phyloP scores from a whole-genome alignment of 106 monocot genomes.

The Allium sativum region DNA sequence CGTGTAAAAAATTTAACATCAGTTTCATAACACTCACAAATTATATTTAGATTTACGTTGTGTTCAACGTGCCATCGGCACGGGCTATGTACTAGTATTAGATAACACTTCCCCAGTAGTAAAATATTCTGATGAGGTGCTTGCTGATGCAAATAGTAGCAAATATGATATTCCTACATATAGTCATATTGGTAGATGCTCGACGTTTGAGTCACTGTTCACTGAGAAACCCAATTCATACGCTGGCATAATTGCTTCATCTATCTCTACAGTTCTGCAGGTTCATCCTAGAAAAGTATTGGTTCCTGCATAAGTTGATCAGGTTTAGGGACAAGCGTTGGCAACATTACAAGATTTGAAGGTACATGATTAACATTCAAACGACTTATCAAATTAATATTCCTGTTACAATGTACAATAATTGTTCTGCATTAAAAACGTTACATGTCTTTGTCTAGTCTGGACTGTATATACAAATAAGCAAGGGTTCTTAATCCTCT shows the following conservation, averaged over 20 bases:
- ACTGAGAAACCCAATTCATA: conserved; percentile 30
- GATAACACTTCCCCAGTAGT: conserved; percentile 1
- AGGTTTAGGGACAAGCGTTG: conserved; percentile 70
- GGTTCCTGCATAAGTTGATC: conserved; percentile 84
- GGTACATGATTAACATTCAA: conserved; percentile 25
- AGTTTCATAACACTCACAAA: too few species aligned
- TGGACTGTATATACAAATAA: too few species aligned
- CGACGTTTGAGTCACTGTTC: conserved; percentile 21
- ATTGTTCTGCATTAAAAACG: not conserved
- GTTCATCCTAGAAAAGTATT: conserved; percentile 76
- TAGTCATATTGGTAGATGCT: conserved; percentile 14
- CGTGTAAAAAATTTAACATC: too few species aligned
- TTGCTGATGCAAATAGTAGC: conserved; percentile 7
- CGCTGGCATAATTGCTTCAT: conserved; percentile 78
- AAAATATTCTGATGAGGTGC: conserved; percentile 10
- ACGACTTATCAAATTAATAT: too few species aligned
- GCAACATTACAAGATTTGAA: conserved; percentile 84
- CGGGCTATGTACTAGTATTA: too few species aligned
- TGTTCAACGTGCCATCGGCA: too few species aligned
- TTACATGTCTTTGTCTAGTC: not conserved
- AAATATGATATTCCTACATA: conserved; percentile 12
- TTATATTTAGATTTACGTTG: too few species aligned
- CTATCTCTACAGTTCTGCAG: conserved; percentile 61
- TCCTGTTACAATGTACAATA: too few species aligned
- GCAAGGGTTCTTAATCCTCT: too few species aligned